Conservation (phyloP, 2,329 filamentous ascomycete species). For the Chaetomium olivaceum region DNA sequence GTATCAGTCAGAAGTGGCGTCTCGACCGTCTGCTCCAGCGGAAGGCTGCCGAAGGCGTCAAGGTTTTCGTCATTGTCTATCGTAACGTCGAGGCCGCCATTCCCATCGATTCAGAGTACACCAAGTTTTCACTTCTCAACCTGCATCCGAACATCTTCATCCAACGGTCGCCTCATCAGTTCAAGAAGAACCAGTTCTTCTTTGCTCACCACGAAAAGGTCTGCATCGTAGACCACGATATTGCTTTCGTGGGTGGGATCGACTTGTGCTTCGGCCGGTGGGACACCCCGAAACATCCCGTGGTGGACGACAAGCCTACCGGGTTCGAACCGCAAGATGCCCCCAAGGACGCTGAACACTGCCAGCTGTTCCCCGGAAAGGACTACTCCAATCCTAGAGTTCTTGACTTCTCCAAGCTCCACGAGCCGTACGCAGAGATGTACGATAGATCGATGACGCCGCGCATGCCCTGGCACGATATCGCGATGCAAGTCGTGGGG, state of each 20-base stretch:
- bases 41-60: conserved; percentile 93
- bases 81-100: conserved; percentile 96
- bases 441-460: conserved; percentile 88
- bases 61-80: conserved; percentile 97
- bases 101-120: conserved; percentile 97
- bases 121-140: conserved; percentile 93
- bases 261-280: conserved; percentile 96
- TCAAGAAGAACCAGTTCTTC: conserved; percentile 99
- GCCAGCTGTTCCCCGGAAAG: conserved; percentile 94
- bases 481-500: conserved; percentile 95
- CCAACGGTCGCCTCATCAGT: conserved; percentile 93
- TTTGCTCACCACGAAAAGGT: conserved; percentile 99
- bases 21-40: conserved; percentile 89
- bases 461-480: conserved; percentile 98
- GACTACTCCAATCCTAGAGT: conserved; percentile 97
- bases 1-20: conserved; percentile 97
- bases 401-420: conserved; percentile 89
- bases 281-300: conserved; percentile 91
- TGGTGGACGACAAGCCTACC: conserved; percentile 91
- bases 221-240: conserved; percentile 93
- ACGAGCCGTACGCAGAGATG: conserved; percentile 98
- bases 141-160: conserved; percentile 96
- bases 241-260: conserved; percentile 93
- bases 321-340: conserved; percentile 76
- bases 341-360: conserved; percentile 88